A percentile compares a stretch with the other conserved stretches of the same genome.
Evolutionary conservation across 441 rosid species (phyloP).

Genomic region (Flueggea neowawraea): DNA sequence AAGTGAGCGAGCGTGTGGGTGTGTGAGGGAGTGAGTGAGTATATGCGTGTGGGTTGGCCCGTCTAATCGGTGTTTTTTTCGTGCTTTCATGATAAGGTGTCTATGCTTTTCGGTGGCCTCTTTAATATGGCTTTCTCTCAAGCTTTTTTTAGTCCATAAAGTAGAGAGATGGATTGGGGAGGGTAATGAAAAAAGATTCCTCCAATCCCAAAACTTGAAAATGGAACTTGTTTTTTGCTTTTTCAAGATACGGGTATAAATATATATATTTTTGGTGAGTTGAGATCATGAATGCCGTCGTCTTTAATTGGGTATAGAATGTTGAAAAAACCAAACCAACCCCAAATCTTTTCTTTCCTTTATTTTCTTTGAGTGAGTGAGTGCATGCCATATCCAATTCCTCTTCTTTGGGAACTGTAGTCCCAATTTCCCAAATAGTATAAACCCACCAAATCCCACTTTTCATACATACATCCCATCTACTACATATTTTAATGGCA

Average conservation of each 20-base stretch:
- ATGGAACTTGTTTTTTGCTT: constrained; percentile 27
- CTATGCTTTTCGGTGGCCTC: constrained; percentile 94
- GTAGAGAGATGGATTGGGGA: constrained; percentile 14
- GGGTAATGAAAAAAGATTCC: constrained; percentile 26
- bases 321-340: constrained; percentile 24
- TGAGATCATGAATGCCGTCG: too few species aligned
- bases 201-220: constrained; percentile 61
- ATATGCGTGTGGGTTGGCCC: constrained; percentile 67
- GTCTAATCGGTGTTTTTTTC: constrained; percentile 52
- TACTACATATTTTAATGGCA: too few species aligned
- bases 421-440: constrained; percentile 28
- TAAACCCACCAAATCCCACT: constrained; percentile 26
- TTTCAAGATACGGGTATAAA: constrained; percentile 34
- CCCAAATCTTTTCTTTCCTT: background rate
- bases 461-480: background rate
- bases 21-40: constrained; percentile 3
- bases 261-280: too few species aligned
- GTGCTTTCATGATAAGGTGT: constrained; percentile 83
- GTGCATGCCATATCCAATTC: constrained; percentile 26
- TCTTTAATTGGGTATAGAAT: constrained; percentile 14
- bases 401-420: constrained; percentile 40
- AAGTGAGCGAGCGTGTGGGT: constrained; percentile 9
- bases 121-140: constrained; percentile 6
- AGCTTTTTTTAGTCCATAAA: constrained; percentile 7
- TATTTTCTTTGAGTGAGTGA: background rate